phyloP scores from a whole-genome alignment of 2,329 filamentous ascomycete genomes.

The Botryotinia calthae region DNA sequence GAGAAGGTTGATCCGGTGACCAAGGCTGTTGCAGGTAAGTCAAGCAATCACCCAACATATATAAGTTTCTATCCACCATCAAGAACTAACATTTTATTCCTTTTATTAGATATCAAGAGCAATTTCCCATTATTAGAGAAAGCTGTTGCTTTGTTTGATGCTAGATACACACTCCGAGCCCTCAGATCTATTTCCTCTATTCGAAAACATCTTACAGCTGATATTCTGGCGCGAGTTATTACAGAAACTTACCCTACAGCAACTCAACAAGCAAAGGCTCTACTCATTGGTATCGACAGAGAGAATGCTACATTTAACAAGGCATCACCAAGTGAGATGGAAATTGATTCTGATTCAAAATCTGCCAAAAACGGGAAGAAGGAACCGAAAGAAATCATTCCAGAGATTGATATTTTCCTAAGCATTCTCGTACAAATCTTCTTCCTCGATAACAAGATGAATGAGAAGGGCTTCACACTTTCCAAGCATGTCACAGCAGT shows the following conservation, averaged over 20 bases:
- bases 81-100: conserved; percentile 25
- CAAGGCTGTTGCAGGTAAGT: conserved; percentile 59
- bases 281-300: conserved; percentile 69
- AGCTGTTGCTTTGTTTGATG: conserved; percentile 88
- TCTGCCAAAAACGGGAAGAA: conserved; percentile 60
- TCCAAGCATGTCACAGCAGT: conserved; percentile 79
- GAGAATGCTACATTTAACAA: conserved; percentile 62
- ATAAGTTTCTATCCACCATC: not conserved
- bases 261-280: conserved; percentile 61
- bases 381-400: conserved; percentile 69
- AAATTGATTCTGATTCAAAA: conserved; percentile 64
- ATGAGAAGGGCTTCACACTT: conserved; percentile 77
- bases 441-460: conserved; percentile 81
- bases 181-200: conserved; percentile 93
- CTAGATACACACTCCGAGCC: conserved; percentile 90
- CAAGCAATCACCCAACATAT: conserved; percentile 2
- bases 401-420: conserved; percentile 86
- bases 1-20: conserved; percentile 59
- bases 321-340: conserved; percentile 63
- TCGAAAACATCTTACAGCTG: conserved; percentile 82
- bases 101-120: conserved; percentile 77
- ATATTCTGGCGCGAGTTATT: conserved; percentile 78
- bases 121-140: conserved; percentile 91
- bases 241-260: conserved; percentile 71
- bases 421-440: conserved; percentile 84